These are phyloP conservation scores for Leccinum uliginosum DNA, from an alignment of 768 basidiomycete genomes.

Conservation along the genomic window DNA sequence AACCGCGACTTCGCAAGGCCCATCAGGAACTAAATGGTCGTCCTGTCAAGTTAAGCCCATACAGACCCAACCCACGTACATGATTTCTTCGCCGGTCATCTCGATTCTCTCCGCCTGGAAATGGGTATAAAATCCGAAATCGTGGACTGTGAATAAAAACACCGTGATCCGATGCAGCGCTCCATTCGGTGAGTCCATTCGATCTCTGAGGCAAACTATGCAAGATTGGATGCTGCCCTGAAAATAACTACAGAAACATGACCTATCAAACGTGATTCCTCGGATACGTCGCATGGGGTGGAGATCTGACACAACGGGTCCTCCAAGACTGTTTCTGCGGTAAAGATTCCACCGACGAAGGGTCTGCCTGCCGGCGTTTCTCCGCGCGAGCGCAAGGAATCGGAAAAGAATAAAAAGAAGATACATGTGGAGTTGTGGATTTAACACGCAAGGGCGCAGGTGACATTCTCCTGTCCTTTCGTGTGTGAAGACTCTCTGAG, in stretches of 20 bases:
- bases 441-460: neutral
- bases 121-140: neutral
- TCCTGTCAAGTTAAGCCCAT: too few relatives aligned
- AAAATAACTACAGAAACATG: neutral
- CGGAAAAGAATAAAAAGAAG: neutral
- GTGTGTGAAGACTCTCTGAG: conserved; percentile 1
- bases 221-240: conserved; percentile 3
- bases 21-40: too few relatives aligned
- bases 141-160: conserved; percentile 6
- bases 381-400: neutral
- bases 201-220: neutral
- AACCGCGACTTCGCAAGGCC: too few relatives aligned
- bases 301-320: neutral
- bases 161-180: neutral
- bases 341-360: conserved; percentile 1
- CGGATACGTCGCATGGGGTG: neutral
- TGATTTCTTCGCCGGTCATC: too few relatives aligned
- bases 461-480: neutral
- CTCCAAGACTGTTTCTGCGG: neutral
- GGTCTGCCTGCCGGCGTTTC: neutral
- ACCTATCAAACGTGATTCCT: neutral
- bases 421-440: neutral
- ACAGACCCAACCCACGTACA: too few relatives aligned
- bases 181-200: too few relatives aligned
- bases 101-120: too few relatives aligned